Percentiles rank a stretch among this genome's conserved stretches.
These are phyloP conservation scores for Apostasia ramifera DNA, from an alignment of 106 monocot genomes.

Conservation along the genomic window DNA sequence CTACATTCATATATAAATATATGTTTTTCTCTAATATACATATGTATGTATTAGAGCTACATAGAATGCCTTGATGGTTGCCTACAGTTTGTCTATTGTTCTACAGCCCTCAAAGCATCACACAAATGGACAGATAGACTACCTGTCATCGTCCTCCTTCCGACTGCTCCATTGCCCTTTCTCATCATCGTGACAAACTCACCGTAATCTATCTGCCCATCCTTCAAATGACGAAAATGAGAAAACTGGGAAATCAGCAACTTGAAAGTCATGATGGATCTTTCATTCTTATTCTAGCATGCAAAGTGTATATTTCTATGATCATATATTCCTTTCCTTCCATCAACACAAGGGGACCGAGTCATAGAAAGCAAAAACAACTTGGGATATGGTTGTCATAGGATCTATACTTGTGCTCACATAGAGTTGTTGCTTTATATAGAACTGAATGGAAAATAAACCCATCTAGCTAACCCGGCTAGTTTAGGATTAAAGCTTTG, in stretches of 20 bases:
- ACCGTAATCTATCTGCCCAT: constrained; percentile 50
- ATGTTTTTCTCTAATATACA: no score
- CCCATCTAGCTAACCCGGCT: neutral
- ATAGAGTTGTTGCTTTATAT: no score
- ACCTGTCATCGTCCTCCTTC: constrained; percentile 35
- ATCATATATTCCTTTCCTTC: neutral
- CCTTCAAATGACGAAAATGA: constrained; percentile 18
- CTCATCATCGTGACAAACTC: constrained; percentile 64
- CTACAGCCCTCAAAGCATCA: constrained; percentile 22
- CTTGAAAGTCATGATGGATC: no score
- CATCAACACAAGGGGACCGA: neutral
- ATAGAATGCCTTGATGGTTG: no score
- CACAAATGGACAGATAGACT: constrained; percentile 19
- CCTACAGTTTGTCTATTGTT: neutral
- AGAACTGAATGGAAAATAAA: neutral
- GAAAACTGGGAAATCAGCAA: neutral
- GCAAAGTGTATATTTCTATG: neutral
- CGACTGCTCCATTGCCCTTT: constrained; percentile 41
- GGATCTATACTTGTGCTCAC: neutral
- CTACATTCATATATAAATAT: no score
- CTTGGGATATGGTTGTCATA: neutral
- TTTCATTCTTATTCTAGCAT: no score
- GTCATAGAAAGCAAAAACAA: neutral
- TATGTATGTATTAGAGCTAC: no score
- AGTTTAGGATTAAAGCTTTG: neutral